phyloP scores from a whole-genome alignment of 306 rosid genomes.

The Luffa acutangula region DNA sequence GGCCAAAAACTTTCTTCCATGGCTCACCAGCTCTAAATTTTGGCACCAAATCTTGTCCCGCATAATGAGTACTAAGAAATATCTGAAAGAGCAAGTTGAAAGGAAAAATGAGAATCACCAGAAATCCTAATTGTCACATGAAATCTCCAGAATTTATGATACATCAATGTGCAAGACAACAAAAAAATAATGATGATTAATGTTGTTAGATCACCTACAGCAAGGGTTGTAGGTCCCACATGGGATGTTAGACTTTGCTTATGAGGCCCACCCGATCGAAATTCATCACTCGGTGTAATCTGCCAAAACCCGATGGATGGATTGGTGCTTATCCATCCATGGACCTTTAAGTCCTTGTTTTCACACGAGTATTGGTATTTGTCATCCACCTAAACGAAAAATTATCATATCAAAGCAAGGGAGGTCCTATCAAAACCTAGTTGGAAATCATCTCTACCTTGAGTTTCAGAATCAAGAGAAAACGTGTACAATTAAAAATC shows the following conservation, averaged over 20 bases:
- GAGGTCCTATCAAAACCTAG: background rate
- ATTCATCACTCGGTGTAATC: conserved; percentile 76
- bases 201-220: conserved; percentile 35
- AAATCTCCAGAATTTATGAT: background rate
- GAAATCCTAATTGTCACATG: background rate
- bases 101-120: conserved; percentile 9
- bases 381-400: conserved; percentile 43
- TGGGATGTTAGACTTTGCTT: conserved; percentile 93
- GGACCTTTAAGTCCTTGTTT: conserved; percentile 67
- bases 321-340: conserved; percentile 70
- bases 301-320: conserved; percentile 73
- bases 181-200: background rate
- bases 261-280: conserved; percentile 85
- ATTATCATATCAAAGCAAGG: conserved; percentile 18
- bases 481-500: background rate
- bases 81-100: conserved; percentile 30
- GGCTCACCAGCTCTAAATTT: conserved; percentile 38
- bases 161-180: background rate
- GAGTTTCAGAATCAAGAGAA: background rate
- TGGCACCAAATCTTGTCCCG: conserved; percentile 37
- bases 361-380: conserved; percentile 82
- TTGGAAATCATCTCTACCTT: background rate
- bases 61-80: conserved; percentile 43
- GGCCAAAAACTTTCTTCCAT: conserved; percentile 50
- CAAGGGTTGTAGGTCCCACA: conserved; percentile 88